A percentile compares a stretch with the other conserved stretches of the same genome.
Evolutionary conservation across 805 yeast species (phyloP).

Genomic region (Wickerhamomyces alni): DNA sequence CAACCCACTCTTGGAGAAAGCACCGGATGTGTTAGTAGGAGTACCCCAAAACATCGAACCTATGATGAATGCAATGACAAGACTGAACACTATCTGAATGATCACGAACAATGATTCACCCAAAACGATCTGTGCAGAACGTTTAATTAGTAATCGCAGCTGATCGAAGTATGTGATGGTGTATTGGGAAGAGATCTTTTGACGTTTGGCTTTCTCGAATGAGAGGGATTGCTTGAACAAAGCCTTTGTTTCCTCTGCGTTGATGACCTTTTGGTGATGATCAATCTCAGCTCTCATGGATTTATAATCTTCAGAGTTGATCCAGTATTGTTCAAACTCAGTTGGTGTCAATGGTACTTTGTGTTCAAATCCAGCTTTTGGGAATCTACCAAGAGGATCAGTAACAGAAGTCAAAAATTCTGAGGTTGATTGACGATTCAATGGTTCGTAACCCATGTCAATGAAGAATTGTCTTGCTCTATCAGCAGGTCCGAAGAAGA

Average conservation of each 20-base stretch:
- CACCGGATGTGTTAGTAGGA: slow-evolving; percentile 43
- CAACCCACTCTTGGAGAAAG: slow-evolving; percentile 58
- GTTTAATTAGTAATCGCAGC: slow-evolving; percentile 37
- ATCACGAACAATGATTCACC: slow-evolving; percentile 50
- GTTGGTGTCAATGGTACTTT: slow-evolving; percentile 55
- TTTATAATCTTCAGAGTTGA: slow-evolving; percentile 42
- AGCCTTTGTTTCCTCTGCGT: slow-evolving; percentile 27
- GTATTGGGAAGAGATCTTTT: slow-evolving; percentile 36
- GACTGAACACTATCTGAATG: slow-evolving; percentile 20
- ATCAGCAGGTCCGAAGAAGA: slow-evolving; percentile 55
- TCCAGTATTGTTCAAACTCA: slow-evolving; percentile 60
- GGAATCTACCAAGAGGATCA: slow-evolving; percentile 54
- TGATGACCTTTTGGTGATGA: slow-evolving; percentile 25
- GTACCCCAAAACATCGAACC: slow-evolving; percentile 58
- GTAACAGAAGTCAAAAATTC: slow-evolving; percentile 68
- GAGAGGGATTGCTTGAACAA: slow-evolving; percentile 22
- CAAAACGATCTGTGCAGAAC: slow-evolving; percentile 47
- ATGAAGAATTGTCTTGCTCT: slow-evolving; percentile 53
- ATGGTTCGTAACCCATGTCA: slow-evolving; percentile 60
- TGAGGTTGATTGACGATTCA: slow-evolving; percentile 62
- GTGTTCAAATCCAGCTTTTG: slow-evolving; percentile 41
- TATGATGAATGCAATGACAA: slow-evolving; percentile 49
- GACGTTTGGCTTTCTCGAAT: slow-evolving; percentile 21
- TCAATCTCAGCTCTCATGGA: slow-evolving; percentile 47
- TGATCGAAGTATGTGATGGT: slow-evolving; percentile 34